Conservation (phyloP, 1,284 basidiomycete genomes). For the Sparassis latifolia region DNA sequence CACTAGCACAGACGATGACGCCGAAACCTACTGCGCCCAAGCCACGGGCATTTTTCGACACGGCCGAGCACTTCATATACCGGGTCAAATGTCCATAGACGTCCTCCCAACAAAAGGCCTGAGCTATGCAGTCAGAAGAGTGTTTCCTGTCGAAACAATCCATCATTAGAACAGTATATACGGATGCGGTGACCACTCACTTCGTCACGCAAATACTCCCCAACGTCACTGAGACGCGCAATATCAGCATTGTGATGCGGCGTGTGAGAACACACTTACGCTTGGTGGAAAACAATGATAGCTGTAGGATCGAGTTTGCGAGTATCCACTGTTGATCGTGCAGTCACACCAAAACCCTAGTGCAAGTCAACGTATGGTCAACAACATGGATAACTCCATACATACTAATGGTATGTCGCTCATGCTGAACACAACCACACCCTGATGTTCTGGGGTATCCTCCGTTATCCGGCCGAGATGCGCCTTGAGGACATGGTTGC, state of each 20-base stretch:
- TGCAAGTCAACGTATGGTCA: neutral
- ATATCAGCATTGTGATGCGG: neutral
- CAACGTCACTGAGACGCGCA: constrained; percentile 68
- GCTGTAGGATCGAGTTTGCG: constrained; percentile 97
- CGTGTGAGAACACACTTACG: constrained; percentile 48
- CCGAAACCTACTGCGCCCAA: too few relatives aligned
- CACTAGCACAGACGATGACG: too few relatives aligned
- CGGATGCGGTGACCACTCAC: constrained; percentile 34
- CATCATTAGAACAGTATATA: constrained; percentile 4
- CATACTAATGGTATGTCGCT: constrained; percentile 83
- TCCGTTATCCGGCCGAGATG: constrained; percentile 99
- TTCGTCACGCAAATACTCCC: constrained; percentile 94
- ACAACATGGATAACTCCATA: constrained; percentile 6
- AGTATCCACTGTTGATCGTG: constrained; percentile 92
- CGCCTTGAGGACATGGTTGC: constrained; percentile 98
- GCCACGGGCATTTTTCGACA: constrained; percentile 5
- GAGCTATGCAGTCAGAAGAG: constrained; percentile 45
- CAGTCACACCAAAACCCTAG: constrained; percentile 97
- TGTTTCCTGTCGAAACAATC: constrained; percentile 47
- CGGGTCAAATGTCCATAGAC: neutral
- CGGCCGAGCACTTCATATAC: constrained; percentile 28
- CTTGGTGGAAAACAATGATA: constrained; percentile 98
- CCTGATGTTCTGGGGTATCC: constrained; percentile 98
- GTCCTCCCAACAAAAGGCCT: constrained; percentile 9
- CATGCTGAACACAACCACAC: constrained; percentile 97